Conservation (phyloP, 2,329 filamentous ascomycete genomes). For the Fusarium sp. region DNA sequence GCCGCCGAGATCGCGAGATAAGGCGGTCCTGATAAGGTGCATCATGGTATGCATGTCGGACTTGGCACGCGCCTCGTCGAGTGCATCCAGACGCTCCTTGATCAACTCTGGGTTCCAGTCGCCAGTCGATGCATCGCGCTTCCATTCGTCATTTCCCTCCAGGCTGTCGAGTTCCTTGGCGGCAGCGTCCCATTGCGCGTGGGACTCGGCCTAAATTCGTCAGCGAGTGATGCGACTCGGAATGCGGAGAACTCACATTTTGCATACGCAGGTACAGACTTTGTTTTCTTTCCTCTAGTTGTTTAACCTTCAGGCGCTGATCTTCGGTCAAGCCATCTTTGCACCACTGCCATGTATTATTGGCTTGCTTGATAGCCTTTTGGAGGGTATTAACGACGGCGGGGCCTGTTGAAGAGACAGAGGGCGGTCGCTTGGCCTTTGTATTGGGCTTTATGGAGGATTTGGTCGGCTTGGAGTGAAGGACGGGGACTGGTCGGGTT, state of each 20-base stretch:
- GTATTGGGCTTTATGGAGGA: conserved; percentile 42
- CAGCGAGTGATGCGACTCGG: conserved; percentile 4
- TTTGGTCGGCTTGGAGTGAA: conserved; percentile 41
- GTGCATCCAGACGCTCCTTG: conserved; percentile 76
- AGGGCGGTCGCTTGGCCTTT: conserved; percentile 41
- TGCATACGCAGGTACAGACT: conserved; percentile 76
- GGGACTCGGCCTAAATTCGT: conserved; percentile 72
- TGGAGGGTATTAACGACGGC: conserved; percentile 47
- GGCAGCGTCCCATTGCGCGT: conserved; percentile 81
- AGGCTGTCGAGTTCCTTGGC: conserved; percentile 84
- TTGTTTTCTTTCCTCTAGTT: conserved; percentile 72
- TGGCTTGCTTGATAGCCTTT: conserved; percentile 57
- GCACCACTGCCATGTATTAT: conserved; percentile 62
- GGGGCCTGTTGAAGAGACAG: conserved; percentile 24
- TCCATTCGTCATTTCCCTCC: conserved; percentile 88
- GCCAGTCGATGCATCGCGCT: conserved; percentile 71
- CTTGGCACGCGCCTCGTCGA: conserved; percentile 81
- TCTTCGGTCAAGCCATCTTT: conserved; percentile 68
- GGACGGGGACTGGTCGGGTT: conserved; percentile 39
- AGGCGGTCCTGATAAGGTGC: conserved; percentile 82
- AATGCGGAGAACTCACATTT: conserved; percentile 65
- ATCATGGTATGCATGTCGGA: conserved; percentile 85
- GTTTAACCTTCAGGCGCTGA: conserved; percentile 63
- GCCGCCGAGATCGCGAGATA: conserved; percentile 86
- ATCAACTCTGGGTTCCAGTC: conserved; percentile 83